Percentiles rank a stretch among this genome's conserved stretches.
Conservation (phyloP, 192 early-diverging fungal genomes). For the Coemansia guatemalensis region DNA sequence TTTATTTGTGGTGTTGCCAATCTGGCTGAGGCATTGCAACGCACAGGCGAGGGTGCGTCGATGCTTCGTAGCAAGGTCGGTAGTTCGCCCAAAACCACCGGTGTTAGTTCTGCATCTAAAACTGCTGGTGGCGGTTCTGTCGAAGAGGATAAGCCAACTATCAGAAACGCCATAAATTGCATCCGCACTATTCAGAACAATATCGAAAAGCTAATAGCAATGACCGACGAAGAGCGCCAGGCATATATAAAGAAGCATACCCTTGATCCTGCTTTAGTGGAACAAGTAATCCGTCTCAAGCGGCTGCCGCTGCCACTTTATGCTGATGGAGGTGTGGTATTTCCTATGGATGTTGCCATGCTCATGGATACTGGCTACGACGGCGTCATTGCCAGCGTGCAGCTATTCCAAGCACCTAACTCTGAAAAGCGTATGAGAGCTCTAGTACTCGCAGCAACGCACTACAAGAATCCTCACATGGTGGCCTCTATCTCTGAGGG, state of each 20-base stretch:
- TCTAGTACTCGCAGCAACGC: constrained; percentile 80
- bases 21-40: constrained; percentile 82
- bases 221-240: neutral
- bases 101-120: no score
- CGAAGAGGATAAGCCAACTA: neutral
- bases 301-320: constrained; percentile 95
- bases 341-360: constrained; percentile 93
- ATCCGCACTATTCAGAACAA: neutral
- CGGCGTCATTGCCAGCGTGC: constrained; percentile 91
- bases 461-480: neutral
- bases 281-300: neutral
- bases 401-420: constrained; percentile 86
- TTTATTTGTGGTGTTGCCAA: constrained; percentile 89
- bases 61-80: constrained; percentile 83
- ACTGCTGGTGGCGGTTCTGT: neutral
- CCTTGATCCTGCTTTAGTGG: neutral
- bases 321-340: constrained; percentile 92
- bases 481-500: constrained; percentile 2
- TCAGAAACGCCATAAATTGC: neutral
- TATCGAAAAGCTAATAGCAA: neutral
- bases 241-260: neutral
- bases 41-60: constrained; percentile 87
- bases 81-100: neutral
- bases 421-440: constrained; percentile 85
- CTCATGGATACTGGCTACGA: constrained; percentile 97